Evolutionary conservation across 129 eudicot species (phyloP), one percentile per base, ranked within the genome.

Genomic region (Saposhnikovia divaricata): DNA sequence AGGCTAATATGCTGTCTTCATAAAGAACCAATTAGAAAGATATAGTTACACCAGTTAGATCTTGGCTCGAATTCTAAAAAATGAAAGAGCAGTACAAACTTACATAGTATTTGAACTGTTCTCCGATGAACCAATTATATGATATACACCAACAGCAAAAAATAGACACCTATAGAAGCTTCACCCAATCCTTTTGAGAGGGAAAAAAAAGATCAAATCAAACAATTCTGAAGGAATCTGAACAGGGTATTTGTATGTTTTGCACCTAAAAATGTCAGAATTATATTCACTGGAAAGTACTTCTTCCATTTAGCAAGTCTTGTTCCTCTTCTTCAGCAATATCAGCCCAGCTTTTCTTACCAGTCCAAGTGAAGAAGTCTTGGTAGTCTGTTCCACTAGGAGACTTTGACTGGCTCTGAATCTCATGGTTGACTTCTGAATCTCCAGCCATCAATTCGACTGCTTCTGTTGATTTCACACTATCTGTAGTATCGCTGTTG

Each of bases 301-400:
- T 31, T 38, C 75, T 79, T 76, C 80, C 78, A 47, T 7, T 77
- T 79, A 76, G 84, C 80, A 82, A 44, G 68, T 77, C 85, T 83
- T 78, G 85, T 63, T 93, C 98, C 5, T 93, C 97, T 85, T 94
- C 98, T 69, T 94, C 98, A 71, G 86, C 97, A 91, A 90, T 87
- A 82, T 94, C 98, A 48, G 98, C 98, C 98, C 98, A 94, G 73
- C 90, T 87, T 83, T 88, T 91, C 80, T 85, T 88, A 9, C 69
- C 37, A 71, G n/a, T 80, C 37, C 74, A 61, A 25, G 3, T 47
- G 3, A 75, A 55, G 23, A 70, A 47, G 28, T 84, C 78, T 19
- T 53, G 40, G 7, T 61, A 15, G 44, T 51, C 16, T 63, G 42
- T 45, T 72, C 42, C 87, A 37, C 47, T 77, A 37, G 61, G 40